These are phyloP conservation scores for Phytophthora aleatoria DNA, from an alignment of 352 stramenopile genomes.

Conservation along the genomic window DNA sequence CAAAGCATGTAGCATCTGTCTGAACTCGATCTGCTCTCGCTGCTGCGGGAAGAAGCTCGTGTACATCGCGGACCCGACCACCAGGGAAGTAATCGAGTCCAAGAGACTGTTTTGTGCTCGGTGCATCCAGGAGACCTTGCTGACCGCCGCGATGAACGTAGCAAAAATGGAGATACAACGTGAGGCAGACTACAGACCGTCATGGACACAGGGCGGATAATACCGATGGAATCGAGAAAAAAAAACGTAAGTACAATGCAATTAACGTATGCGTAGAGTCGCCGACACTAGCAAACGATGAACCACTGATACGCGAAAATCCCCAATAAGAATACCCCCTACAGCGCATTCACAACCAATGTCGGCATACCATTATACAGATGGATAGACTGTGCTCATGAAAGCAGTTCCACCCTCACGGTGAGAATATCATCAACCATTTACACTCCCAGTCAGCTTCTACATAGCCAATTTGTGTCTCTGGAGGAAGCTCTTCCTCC, in stretches of 20 bases:
- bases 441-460: not conserved
- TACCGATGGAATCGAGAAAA: not conserved
- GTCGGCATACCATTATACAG: not conserved
- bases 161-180: constrained; percentile 21
- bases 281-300: not conserved
- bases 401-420: not conserved
- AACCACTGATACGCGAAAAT: not conserved
- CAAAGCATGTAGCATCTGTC: constrained; percentile 26
- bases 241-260: not conserved
- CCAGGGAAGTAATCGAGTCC: constrained; percentile 8
- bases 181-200: not conserved
- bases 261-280: not conserved
- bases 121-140: constrained; percentile 21
- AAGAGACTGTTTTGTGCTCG: constrained; percentile 28
- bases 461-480: constrained; percentile 37
- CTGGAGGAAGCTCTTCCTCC: constrained; percentile 40
- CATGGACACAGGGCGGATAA: not conserved
- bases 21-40: constrained; percentile 28
- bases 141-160: constrained; percentile 19
- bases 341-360: too few species aligned
- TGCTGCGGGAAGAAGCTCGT: constrained; percentile 36
- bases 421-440: not conserved
- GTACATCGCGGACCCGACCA: constrained; percentile 6
- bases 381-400: not conserved
- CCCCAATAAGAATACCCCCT: too few species aligned